Evolutionary conservation across 768 basidiomycete genomes (phyloP), one percentile per base, ranked within the genome.

Genomic region (Gymnopilus junonius): DNA sequence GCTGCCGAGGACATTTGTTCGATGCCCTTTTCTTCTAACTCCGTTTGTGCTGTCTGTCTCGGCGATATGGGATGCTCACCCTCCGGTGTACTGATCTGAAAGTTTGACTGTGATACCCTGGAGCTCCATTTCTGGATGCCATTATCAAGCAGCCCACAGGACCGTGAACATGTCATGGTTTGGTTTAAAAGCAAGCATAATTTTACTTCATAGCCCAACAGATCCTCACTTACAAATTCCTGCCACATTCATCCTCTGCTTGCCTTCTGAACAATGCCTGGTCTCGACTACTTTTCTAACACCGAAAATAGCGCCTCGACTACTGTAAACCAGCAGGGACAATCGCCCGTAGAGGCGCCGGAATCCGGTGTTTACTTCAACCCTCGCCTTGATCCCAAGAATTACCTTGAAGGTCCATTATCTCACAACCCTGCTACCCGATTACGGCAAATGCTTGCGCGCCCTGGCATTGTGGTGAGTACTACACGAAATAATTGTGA

Each of bases 381-480:
- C 71, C 60, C 89, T 42, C 88, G 88, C 35, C 74, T 91, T n/a
- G 87, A 90, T 74, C 86, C 89, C 37, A 81, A 82, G 70, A 89
- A 91, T 74, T 91, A 81, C 73, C 75, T 90, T 45, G 83, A 89
- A 14, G 90, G 89, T 1, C 87, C 88, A 4, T 76, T 92, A 5
- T 92, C 90, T 1, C 73, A 75, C 62, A 87, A 91, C 67, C 82
- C 90, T 15, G 81, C 89, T 8, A 92, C 90, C 1, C 85, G 90
- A 34, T 83, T 92, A 48, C 86, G 90, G 46, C 87, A 89, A 67
- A 77, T 88, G 82, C 80, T 88, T 15, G 87, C 83, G 8, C 81
- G 90, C 39, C 90, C 90, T 8, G 90, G 90, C 25, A 91, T 92
- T 42, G 86, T 91, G 42, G 90, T 91, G 76, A 66, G 88, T 78